Percentiles rank a stretch among this genome's conserved stretches.
Conservation (phyloP, 352 stramenopile species). For the Elongisporangium prolatum region DNA sequence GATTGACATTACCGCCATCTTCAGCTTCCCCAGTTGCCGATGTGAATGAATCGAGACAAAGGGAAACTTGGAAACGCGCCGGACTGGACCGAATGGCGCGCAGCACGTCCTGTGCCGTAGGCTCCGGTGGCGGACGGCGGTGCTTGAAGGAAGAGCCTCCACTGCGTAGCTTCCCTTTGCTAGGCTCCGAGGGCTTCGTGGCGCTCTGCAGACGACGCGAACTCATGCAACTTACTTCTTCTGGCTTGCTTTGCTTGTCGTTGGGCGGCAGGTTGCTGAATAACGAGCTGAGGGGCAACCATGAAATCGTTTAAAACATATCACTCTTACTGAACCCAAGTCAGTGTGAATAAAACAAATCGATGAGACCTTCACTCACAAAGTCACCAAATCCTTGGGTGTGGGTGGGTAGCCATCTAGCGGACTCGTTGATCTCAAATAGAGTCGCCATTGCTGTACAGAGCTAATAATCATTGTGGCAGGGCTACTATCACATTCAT, state of each 20-base stretch:
- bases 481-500: no score
- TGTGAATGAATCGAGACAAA: constrained; percentile 14
- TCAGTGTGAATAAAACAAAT: not conserved
- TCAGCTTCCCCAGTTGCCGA: not conserved
- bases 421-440: not conserved
- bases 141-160: not conserved
- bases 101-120: constrained; percentile 17
- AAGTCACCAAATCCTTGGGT: not conserved
- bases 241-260: not conserved
- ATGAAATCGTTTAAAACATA: not conserved
- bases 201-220: not conserved
- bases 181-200: constrained; percentile 1
- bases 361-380: constrained; percentile 13
- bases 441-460: no score
- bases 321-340: constrained; percentile 4
- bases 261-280: not conserved
- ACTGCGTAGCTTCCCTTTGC: not conserved
- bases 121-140: constrained; percentile 9
- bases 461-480: no score
- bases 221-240: not conserved
- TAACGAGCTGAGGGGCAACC: not conserved
- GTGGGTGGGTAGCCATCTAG: not conserved
- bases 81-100: constrained; percentile 20
- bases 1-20: not conserved
- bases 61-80: constrained; percentile 18